Percentiles rank a stretch among this genome's conserved stretches.
These are phyloP conservation scores for Pythium scleroteichum DNA, from an alignment of 352 stramenopile genomes.

Conservation along the genomic window DNA sequence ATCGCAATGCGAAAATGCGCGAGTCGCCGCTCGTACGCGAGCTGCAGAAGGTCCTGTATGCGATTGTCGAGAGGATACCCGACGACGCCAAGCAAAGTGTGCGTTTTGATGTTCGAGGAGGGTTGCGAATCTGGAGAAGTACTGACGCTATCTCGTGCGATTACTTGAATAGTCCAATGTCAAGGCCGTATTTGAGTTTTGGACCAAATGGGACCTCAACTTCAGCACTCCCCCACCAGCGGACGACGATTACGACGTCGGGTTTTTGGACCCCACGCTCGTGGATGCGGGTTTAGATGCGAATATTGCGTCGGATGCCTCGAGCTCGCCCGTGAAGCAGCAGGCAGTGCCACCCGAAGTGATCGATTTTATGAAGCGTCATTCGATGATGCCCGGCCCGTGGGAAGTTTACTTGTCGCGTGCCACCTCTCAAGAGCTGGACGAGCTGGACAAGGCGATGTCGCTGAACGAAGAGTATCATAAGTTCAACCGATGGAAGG, in stretches of 20 bases:
- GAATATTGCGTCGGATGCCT: conserved; percentile 54
- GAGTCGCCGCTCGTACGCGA: conserved; percentile 63
- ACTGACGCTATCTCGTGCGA: background rate
- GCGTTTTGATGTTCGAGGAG: conserved; percentile 28
- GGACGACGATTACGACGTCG: conserved; percentile 28
- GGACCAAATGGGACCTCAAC: conserved; percentile 80
- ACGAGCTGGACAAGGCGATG: conserved; percentile 66
- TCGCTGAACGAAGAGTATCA: conserved; percentile 78
- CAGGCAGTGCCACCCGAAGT: conserved; percentile 60
- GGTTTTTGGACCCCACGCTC: conserved; percentile 45
- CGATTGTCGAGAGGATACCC: conserved; percentile 61
- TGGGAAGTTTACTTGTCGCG: conserved; percentile 83
- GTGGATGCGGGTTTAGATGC: conserved; percentile 67
- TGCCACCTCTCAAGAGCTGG: conserved; percentile 62
- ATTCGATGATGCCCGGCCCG: conserved; percentile 67
- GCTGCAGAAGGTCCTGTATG: conserved; percentile 67
- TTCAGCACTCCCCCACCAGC: conserved; percentile 47
- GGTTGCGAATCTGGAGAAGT: conserved; percentile 5
- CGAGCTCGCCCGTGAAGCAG: conserved; percentile 73
- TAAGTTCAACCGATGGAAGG: conserved; percentile 74
- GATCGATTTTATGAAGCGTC: conserved; percentile 78
- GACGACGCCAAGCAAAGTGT: conserved; percentile 65
- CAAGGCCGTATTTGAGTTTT: conserved; percentile 77
- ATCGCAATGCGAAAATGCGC: conserved; percentile 78
- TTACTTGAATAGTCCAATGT: conserved; percentile 52